Percentiles rank a stretch among this genome's conserved stretches.
phyloP scores from a whole-genome alignment of 1,284 basidiomycete species.

The Waitea zeae region DNA sequence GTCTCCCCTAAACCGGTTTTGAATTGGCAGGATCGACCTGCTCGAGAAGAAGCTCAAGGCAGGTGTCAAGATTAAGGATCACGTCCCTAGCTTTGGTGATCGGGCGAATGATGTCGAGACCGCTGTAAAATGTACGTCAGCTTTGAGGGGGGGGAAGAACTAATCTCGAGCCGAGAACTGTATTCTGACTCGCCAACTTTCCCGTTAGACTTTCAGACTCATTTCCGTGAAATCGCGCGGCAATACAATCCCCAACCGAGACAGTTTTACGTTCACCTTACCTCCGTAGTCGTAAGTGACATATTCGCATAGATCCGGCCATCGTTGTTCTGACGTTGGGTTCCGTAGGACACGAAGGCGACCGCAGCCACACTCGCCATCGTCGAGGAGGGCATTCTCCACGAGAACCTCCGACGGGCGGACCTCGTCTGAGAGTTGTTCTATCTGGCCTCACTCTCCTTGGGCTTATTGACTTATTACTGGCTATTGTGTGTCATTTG shows the following conservation, averaged over 20 bases:
- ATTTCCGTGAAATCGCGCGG: constrained; percentile 22
- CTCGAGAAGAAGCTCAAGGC: constrained; percentile 46
- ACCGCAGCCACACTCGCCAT: constrained; percentile 48
- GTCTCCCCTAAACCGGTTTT: too few relatives aligned
- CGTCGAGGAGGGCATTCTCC: constrained; percentile 32
- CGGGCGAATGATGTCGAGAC: constrained; percentile 17
- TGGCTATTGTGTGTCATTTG: too few relatives aligned
- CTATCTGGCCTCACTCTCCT: too few relatives aligned
- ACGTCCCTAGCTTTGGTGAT: constrained; percentile 23
- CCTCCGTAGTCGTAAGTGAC: constrained; percentile 47
- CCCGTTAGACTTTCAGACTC: constrained; percentile 23
- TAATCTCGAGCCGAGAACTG: not conserved
- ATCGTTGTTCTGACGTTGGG: constrained; percentile 1
- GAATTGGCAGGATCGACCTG: constrained; percentile 38
- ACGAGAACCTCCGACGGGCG: constrained; percentile 31
- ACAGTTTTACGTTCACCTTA: constrained; percentile 54
- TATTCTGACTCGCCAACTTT: too few relatives aligned
- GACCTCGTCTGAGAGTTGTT: constrained; percentile 35
- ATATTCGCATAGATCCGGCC: too few relatives aligned
- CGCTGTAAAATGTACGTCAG: constrained; percentile 18
- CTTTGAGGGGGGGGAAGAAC: constrained; percentile 1
- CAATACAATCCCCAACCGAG: constrained; percentile 26
- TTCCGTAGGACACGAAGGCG: constrained; percentile 40
- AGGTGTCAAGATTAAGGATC: constrained; percentile 40
- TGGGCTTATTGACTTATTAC: too few relatives aligned